Evolutionary conservation across 164 flowering plant genomes (phyloP).

Genomic region (Vitis rotundifolia): DNA sequence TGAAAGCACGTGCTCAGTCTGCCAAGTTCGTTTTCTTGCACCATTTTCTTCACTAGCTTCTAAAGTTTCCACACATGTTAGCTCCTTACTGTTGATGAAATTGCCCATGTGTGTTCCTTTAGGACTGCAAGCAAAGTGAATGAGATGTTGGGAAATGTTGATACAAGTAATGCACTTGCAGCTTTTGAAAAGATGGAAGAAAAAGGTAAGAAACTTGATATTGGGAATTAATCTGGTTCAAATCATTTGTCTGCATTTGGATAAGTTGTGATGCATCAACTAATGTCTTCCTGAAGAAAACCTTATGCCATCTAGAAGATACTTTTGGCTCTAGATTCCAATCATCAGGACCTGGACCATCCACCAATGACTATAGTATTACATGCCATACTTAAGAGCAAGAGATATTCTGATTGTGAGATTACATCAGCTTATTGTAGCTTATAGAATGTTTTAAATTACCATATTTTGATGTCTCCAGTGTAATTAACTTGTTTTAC

Average conservation of each 20-base stretch:
- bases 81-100: not conserved
- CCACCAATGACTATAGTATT: no score
- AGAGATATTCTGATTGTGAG: not conserved
- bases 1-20: constrained; percentile 97
- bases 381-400: not conserved
- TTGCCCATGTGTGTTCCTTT: constrained; percentile 3
- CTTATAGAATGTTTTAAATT: not conserved
- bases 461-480: not conserved
- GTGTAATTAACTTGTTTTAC: not conserved
- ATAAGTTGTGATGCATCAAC: not conserved
- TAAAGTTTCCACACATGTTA: not conserved
- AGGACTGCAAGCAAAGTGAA: constrained; percentile 96
- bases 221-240: not conserved
- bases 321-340: not conserved
- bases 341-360: not conserved
- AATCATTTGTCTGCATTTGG: not conserved
- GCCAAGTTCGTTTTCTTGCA: constrained; percentile 68
- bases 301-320: not conserved
- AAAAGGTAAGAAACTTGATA: constrained; percentile 54
- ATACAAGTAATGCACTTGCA: constrained; percentile 90
- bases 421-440: not conserved
- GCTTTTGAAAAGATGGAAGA: constrained; percentile 99
- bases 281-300: not conserved
- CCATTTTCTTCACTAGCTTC: no score
- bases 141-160: constrained; percentile 94